Evolutionary conservation across 1,284 basidiomycete genomes (phyloP).

Genomic region (Hortiboletus rubellus): DNA sequence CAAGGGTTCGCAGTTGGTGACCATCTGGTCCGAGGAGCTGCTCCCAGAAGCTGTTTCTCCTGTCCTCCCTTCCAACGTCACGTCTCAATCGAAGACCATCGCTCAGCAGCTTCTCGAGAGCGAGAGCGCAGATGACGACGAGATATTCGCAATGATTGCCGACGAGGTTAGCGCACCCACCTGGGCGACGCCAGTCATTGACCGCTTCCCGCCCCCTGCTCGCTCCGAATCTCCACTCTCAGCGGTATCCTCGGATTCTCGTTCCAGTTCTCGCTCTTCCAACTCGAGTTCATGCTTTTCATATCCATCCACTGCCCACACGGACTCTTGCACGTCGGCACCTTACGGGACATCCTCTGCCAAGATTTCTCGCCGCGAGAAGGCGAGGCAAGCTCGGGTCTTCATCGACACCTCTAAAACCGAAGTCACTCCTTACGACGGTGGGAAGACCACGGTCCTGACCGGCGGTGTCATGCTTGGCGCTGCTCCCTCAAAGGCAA

Average conservation of each 20-base stretch:
- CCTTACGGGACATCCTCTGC: constrained; percentile 39
- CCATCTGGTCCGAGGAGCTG: constrained; percentile 63
- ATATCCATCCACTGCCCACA: constrained; percentile 45
- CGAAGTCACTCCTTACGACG: constrained; percentile 79
- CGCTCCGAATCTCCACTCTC: constrained; percentile 62
- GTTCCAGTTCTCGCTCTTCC: constrained; percentile 73
- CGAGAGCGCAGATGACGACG: constrained; percentile 66
- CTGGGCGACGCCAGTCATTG: constrained; percentile 63
- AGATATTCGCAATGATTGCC: constrained; percentile 70
- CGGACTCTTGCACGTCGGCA: constrained; percentile 45
- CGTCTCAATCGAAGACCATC: constrained; percentile 52
- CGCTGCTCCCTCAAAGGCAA: constrained; percentile 33
- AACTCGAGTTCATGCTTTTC: constrained; percentile 67
- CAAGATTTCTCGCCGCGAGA: constrained; percentile 61
- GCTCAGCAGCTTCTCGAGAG: constrained; percentile 70
- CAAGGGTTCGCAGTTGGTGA: constrained; percentile 47
- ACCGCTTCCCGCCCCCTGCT: constrained; percentile 52
- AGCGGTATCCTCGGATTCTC: constrained; percentile 60
- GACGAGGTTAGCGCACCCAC: constrained; percentile 65
- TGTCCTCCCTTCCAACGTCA: constrained; percentile 41
- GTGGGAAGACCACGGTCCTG: constrained; percentile 80
- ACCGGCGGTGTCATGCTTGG: constrained; percentile 85
- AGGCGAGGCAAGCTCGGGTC: constrained; percentile 62
- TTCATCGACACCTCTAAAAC: constrained; percentile 70
- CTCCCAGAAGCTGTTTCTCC: constrained; percentile 27